Percentiles rank a stretch among this genome's conserved stretches.
phyloP scores from a whole-genome alignment of 805 yeast genomes.

The Candida fluviatilis region DNA sequence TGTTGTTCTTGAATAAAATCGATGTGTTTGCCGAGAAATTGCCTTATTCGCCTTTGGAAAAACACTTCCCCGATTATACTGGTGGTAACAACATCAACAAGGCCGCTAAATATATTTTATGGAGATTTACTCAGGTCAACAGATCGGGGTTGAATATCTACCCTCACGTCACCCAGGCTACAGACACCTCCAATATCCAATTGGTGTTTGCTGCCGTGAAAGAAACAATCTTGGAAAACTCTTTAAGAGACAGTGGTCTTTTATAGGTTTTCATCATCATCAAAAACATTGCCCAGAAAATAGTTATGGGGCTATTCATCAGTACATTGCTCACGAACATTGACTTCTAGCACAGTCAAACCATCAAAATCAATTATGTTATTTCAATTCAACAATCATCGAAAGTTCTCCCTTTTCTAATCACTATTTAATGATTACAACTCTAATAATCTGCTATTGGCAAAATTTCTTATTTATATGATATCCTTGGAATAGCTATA shows the following conservation, averaged over 20 bases:
- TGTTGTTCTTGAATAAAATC: conserved; percentile 82
- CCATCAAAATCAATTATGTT: no score
- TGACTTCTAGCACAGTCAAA: no score
- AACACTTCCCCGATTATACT: conserved; percentile 82
- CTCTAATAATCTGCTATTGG: neutral
- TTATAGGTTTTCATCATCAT: conserved; percentile 29
- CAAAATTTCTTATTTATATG: neutral
- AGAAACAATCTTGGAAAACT: conserved; percentile 73
- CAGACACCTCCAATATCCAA: conserved; percentile 85
- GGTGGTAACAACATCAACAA: conserved; percentile 88
- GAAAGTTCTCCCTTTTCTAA: no score
- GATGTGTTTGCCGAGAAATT: conserved; percentile 86
- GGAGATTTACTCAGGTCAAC: conserved; percentile 85
- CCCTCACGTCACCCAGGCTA: conserved; percentile 93
- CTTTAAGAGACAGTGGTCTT: conserved; percentile 72
- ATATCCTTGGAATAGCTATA: neutral
- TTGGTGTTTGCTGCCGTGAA: conserved; percentile 81
- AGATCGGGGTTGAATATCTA: conserved; percentile 76
- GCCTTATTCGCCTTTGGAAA: conserved; percentile 74
- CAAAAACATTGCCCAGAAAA: conserved; percentile 1
- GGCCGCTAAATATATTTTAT: conserved; percentile 86
- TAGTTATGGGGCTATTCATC: conserved; percentile 4
- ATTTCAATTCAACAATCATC: no score
- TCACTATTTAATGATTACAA: no score
- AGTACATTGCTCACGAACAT: no score